Percentiles rank a stretch among this genome's conserved stretches.
phyloP scores from a whole-genome alignment of 1,284 basidiomycete genomes.

The Leccinum cinnamomeum region DNA sequence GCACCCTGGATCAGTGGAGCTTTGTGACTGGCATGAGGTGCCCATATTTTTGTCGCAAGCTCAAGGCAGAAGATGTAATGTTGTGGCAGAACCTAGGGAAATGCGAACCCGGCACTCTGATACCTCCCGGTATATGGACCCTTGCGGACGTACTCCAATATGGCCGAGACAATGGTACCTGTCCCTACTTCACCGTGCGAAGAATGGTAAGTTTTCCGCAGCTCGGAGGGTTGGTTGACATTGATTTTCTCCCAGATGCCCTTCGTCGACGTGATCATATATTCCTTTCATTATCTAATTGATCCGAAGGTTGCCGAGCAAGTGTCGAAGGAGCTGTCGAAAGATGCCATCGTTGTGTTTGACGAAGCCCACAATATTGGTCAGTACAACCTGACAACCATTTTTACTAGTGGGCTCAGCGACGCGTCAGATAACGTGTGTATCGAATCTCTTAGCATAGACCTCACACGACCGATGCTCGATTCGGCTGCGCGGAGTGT shows the following conservation, averaged over 20 bases:
- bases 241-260: conserved; percentile 69
- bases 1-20: conserved; percentile 88
- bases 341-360: conserved; percentile 98
- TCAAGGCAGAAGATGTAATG: conserved; percentile 2
- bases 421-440: conserved; percentile 86
- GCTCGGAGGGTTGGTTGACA: neutral
- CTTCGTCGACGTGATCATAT: conserved; percentile 95
- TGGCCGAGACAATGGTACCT: conserved; percentile 83
- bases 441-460: conserved; percentile 97
- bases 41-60: conserved; percentile 20
- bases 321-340: conserved; percentile 96
- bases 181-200: conserved; percentile 96
- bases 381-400: conserved; percentile 37
- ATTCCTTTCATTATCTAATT: conserved; percentile 98
- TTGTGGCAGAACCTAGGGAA: conserved; percentile 64
- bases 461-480: conserved; percentile 97
- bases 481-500: conserved; percentile 94
- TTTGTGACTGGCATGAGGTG: conserved; percentile 97
- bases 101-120: conserved; percentile 80
- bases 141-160: conserved; percentile 92
- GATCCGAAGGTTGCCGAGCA: conserved; percentile 99
- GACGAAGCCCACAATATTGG: conserved; percentile 99
- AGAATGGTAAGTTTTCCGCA: conserved; percentile 72
- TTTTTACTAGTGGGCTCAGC: conserved; percentile 1
- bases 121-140: conserved; percentile 92